Evolutionary conservation across 129 eudicot species (phyloP).

Genomic region (Escallonia rubra): DNA sequence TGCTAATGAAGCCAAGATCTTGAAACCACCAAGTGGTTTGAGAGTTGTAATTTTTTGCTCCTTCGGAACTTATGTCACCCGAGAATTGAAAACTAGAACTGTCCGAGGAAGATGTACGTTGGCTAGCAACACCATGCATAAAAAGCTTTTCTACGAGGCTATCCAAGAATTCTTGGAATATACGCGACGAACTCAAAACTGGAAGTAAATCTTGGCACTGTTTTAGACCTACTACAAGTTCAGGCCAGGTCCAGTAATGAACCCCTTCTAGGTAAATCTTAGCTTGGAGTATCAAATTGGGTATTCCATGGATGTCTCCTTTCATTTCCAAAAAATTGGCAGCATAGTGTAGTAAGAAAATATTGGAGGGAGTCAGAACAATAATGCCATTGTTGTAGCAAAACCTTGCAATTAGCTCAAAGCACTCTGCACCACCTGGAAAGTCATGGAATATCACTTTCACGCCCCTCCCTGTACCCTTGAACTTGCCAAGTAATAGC

Average conservation of each 20-base stretch:
- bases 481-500: conserved; percentile 9
- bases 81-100: conserved; percentile 35
- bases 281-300: conserved; percentile 33
- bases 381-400: conserved; percentile 54
- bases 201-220: conserved; percentile 38
- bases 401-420: conserved; percentile 55
- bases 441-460: conserved; percentile 48
- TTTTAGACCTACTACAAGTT: conserved; percentile 34
- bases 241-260: conserved; percentile 52
- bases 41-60: conserved; percentile 17
- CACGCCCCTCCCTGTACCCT: neutral
- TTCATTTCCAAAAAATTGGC: conserved; percentile 52
- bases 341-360: conserved; percentile 38
- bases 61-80: conserved; percentile 28
- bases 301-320: conserved; percentile 2
- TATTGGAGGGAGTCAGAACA: conserved; percentile 39
- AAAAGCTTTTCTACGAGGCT: conserved; percentile 30
- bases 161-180: conserved; percentile 28
- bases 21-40: conserved; percentile 41
- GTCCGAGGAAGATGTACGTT: conserved; percentile 36
- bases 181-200: conserved; percentile 6
- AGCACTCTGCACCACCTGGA: conserved; percentile 58
- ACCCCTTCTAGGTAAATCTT: conserved; percentile 22
- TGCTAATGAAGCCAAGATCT: conserved; percentile 35
- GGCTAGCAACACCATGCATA: conserved; percentile 18